Evolutionary conservation across 768 basidiomycete genomes (phyloP), one percentile per base, ranked within the genome.

Genomic region (Scleroderma citrinum): DNA sequence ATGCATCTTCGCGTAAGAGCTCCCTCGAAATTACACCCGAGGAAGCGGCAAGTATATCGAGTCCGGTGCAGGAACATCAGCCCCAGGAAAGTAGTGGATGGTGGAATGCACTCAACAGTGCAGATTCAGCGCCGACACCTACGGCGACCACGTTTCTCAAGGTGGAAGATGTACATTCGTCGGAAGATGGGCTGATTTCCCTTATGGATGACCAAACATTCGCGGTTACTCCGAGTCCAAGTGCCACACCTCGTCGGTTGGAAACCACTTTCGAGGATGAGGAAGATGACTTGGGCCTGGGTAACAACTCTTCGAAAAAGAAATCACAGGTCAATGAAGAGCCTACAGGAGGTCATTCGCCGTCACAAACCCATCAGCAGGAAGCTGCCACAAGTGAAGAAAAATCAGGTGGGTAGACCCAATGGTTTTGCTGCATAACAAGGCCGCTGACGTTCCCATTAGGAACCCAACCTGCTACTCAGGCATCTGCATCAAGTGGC

Each of bases 221-320:
- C 30, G 67, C 76, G 3, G 64, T 74, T 36, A 62, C 68, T 16
- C 67, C 58, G 14, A 64, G 43, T 11, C 58, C 58, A 30, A 48
- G 42, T 20, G 31, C 54, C 23, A 34, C 57, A 31, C 35, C 57
- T 17, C 47, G 4, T 34, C 58, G 48, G 24, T 48, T 45, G 31
- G 58, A 36, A 26, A 31, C 54, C 39, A 41, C 47, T 48, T 16
- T 51, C 45, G 65, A 72, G 7, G 81, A 81, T 7, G 87, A 87
- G 1, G 85, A 83, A 1, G 92, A 95, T 38, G 92, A 96, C 60
- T 76, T 99, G 44, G 96, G 96, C 1, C 76, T 98, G 53, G 92
- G 93, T 2, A 99, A 98, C 60, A 72, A 68, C 13, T 75, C 76
- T 41, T 64, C 54, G 17, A 76, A 68, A 60, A 59, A 60, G 41